phyloP scores from a whole-genome alignment of 2,329 filamentous ascomycete species.

The Pseudogymnoascus sp. region DNA sequence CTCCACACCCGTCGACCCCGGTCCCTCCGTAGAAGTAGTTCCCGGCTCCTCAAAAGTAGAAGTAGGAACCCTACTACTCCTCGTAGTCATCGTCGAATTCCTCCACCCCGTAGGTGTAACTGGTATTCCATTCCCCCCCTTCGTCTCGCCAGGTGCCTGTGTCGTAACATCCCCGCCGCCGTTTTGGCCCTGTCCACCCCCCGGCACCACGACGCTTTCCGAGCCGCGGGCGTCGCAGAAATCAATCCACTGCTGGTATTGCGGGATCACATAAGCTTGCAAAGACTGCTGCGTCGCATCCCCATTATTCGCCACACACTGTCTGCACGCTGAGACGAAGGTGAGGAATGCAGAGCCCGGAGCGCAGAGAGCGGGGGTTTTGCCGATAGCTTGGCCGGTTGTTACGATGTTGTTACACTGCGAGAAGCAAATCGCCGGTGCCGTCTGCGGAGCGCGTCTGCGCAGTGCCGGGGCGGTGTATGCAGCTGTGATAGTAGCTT shows the following conservation, averaged over 20 bases:
- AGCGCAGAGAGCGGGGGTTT: constrained; percentile 38
- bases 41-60: neutral
- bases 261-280: constrained; percentile 17
- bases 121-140: neutral
- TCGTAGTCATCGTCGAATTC: neutral
- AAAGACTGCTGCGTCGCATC: constrained; percentile 10
- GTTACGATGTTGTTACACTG: constrained; percentile 42
- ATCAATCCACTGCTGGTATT: constrained; percentile 19
- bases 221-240: constrained; percentile 19
- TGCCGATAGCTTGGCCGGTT: constrained; percentile 41
- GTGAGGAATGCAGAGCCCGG: constrained; percentile 33
- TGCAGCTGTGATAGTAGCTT: constrained; percentile 35
- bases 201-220: constrained; percentile 8
- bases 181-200: neutral
- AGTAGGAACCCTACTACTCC: neutral
- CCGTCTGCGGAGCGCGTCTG: constrained; percentile 33
- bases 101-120: neutral
- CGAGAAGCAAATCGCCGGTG: constrained; percentile 42
- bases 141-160: neutral
- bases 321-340: constrained; percentile 31
- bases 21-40: neutral
- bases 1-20: neutral
- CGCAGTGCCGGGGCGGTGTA: constrained; percentile 18
- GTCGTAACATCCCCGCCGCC: neutral
- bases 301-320: constrained; percentile 17